Conservation (phyloP, 768 basidiomycete genomes). For the Suillus americanus region DNA sequence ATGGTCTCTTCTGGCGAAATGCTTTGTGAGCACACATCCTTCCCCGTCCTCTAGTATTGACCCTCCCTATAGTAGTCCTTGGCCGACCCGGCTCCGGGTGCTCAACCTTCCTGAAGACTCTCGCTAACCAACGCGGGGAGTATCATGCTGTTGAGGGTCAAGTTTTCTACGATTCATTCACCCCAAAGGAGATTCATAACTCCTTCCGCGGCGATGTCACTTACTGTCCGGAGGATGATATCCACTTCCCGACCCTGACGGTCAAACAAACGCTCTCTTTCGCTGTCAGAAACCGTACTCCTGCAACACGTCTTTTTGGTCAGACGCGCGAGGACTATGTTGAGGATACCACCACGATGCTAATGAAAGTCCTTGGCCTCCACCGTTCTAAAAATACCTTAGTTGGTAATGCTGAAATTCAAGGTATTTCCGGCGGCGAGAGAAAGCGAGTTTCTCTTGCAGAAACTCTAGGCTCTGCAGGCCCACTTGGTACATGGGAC, state of each 20-base stretch:
- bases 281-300: constrained; percentile 66
- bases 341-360: constrained; percentile 37
- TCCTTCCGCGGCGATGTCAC: constrained; percentile 77
- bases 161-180: constrained; percentile 74
- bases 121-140: constrained; percentile 73
- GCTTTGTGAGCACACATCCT: constrained; percentile 49
- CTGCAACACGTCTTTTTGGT: constrained; percentile 48
- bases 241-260: constrained; percentile 60
- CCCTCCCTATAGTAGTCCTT: constrained; percentile 60
- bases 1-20: constrained; percentile 63
- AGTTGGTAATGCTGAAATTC: constrained; percentile 82
- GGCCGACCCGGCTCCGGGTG: constrained; percentile 87
- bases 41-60: not conserved
- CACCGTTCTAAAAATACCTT: constrained; percentile 68
- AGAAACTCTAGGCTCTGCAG: constrained; percentile 71
- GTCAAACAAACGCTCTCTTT: constrained; percentile 75
- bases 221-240: constrained; percentile 62
- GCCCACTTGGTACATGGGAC: constrained; percentile 80
- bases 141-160: constrained; percentile 69
- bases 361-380: constrained; percentile 75
- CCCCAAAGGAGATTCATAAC: constrained; percentile 59
- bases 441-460: constrained; percentile 81
- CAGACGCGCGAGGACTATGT: constrained; percentile 35
- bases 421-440: constrained; percentile 75
- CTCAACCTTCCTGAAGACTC: constrained; percentile 76